Evolutionary conservation across 495 filamentous ascomycete species (phyloP).

Genomic region (Sordaria brevicollis): DNA sequence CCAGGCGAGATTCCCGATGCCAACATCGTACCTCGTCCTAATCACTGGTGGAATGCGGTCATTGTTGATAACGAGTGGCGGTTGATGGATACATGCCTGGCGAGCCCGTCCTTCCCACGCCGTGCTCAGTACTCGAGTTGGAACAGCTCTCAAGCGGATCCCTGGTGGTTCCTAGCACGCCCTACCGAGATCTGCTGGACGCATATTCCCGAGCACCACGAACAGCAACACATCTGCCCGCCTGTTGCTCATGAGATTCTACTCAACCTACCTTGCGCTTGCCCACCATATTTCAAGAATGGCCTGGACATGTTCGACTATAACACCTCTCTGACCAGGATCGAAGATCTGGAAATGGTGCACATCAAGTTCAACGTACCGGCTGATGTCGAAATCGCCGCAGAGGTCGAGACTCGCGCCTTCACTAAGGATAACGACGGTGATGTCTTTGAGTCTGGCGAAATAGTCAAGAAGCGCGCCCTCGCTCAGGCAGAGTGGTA

Average conservation of each 20-base stretch:
- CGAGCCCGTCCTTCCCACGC: conserved; percentile 79
- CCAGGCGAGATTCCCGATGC: conserved; percentile 78
- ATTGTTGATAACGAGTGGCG: conserved; percentile 92
- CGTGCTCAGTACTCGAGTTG: conserved; percentile 65
- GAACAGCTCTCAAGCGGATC: conserved; percentile 59
- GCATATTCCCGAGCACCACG: conserved; percentile 73
- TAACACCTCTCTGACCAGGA: conserved; percentile 74
- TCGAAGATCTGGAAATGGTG: conserved; percentile 86
- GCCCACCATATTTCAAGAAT: conserved; percentile 82
- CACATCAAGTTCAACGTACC: conserved; percentile 84
- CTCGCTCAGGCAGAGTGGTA: conserved; percentile 90
- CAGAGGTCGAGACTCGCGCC: conserved; percentile 78
- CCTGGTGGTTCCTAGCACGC: conserved; percentile 82
- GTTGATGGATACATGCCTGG: conserved; percentile 89
- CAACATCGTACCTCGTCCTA: conserved; percentile 64
- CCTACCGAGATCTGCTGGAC: conserved; percentile 89
- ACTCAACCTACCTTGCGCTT: conserved; percentile 72
- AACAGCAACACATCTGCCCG: conserved; percentile 89
- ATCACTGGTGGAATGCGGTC: conserved; percentile 99
- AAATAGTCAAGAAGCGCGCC: conserved; percentile 72
- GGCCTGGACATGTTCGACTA: conserved; percentile 70
- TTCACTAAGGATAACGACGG: conserved; percentile 78
- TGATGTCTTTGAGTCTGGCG: conserved; percentile 88
- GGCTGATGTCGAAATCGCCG: conserved; percentile 80
- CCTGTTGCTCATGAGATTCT: conserved; percentile 75